These are phyloP conservation scores for Leucoagaricus sp. DNA, from an alignment of 1,284 basidiomycete genomes.

Conservation along the genomic window DNA sequence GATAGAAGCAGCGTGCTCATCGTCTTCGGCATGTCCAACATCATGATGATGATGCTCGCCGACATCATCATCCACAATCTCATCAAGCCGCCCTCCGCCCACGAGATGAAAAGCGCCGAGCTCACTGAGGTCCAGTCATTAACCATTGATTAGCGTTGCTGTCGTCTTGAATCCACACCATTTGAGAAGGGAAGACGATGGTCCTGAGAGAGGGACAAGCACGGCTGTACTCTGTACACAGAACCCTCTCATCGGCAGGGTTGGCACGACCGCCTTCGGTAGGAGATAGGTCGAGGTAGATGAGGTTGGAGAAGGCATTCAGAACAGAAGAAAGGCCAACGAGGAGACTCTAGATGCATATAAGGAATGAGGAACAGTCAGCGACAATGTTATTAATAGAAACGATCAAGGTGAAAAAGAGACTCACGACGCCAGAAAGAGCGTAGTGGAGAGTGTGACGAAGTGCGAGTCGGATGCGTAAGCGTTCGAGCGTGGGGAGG, in stretches of 20 bases:
- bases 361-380: constrained; percentile 2
- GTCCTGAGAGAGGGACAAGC: constrained; percentile 54
- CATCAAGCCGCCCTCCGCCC: not conserved
- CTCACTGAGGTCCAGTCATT: constrained; percentile 12
- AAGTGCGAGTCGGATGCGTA: constrained; percentile 60
- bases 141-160: constrained; percentile 29
- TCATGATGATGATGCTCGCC: not conserved
- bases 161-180: constrained; percentile 40
- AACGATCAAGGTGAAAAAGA: not conserved
- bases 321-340: constrained; percentile 45
- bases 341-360: constrained; percentile 38
- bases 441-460: constrained; percentile 65
- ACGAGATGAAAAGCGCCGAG: too few species aligned
- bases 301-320: constrained; percentile 36
- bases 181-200: constrained; percentile 57
- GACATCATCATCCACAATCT: not conserved
- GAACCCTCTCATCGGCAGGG: constrained; percentile 48
- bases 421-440: constrained; percentile 65
- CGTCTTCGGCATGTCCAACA: too few species aligned
- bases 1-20: not conserved
- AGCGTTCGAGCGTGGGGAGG: constrained; percentile 48
- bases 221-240: constrained; percentile 55
- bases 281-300: constrained; percentile 55
- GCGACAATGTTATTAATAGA: constrained; percentile 1
- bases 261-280: constrained; percentile 49